Base-by-base conservation (phyloP, 495 filamentous ascomycete genomes). In the Cercophora samala region DNA sequence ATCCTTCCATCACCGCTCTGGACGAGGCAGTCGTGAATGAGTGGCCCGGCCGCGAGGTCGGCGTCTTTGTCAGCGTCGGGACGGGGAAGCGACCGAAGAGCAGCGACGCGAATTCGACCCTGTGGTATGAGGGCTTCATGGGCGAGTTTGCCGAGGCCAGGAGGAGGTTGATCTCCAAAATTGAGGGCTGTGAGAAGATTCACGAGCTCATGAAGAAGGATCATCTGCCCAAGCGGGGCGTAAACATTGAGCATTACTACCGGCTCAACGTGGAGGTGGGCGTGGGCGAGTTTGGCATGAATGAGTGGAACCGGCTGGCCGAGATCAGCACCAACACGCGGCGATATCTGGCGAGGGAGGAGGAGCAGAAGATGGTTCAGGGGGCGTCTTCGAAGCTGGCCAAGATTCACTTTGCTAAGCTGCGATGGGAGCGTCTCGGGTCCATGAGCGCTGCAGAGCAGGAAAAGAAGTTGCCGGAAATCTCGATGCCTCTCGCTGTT, bases 281-380 rank as follows among this genome's bases (percentile, higher is more conserved):
- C 0, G 96, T 99, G 23, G 95, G 95, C 54, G 96, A 99, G 73
- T 97, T 97, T 74, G 94, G 91, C 60, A 97, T 99, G 92, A 98
- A 98, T 74, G 95, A 98, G 74, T 99, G 95, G 94, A 87, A 92
- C 73, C 87, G 95, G 4, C 81, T 99, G 17, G 89, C 90, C 37
- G 94, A 98, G 54, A 97, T 99, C 77, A 93, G 90, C 78, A 97
- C 92, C 46, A 91, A 89, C 74, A 98, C 95, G 0, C 85, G 90
- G 54, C 86, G 87, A 64, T 99, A 98, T 74, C 84, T 98, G n/a
- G 78, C 80, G 5, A 88, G 88, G 68, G 80, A 83, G 17, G 88
- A 90, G 15, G 89, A 95, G 46, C 88, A 93, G 73, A 83, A 78
- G 67, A 91, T 91, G 82, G 92, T 90, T 58, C 78, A 89, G 64